Conservation (phyloP, 1,284 basidiomycete species). For the Vanrija sp. region DNA sequence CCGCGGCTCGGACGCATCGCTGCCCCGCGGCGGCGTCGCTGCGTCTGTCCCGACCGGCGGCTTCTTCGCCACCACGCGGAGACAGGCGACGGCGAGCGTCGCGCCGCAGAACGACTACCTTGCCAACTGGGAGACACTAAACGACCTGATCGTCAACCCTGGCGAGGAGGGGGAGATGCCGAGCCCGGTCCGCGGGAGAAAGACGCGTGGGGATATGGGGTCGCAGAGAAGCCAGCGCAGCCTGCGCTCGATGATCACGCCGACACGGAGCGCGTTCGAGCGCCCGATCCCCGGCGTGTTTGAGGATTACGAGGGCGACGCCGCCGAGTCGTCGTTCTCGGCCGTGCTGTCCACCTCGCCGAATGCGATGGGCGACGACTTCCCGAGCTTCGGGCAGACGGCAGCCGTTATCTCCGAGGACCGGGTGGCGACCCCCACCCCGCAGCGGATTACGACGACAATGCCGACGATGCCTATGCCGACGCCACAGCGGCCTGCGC, state of each 20-base stretch:
- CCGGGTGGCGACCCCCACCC: neutral
- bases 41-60: too few species aligned
- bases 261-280: neutral
- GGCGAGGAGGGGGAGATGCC: too few species aligned
- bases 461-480: neutral
- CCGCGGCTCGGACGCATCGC: too few species aligned
- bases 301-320: neutral
- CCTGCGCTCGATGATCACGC: neutral
- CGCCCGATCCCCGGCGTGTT: slow-evolving; percentile 1
- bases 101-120: slow-evolving; percentile 16
- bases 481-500: neutral
- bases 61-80: neutral
- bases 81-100: neutral
- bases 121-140: slow-evolving; percentile 37
- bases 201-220: neutral
- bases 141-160: slow-evolving; percentile 22
- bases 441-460: too few species aligned
- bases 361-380: neutral
- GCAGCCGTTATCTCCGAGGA: neutral
- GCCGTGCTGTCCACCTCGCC: slow-evolving; percentile 1
- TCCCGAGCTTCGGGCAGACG: neutral
- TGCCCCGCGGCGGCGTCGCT: too few species aligned
- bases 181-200: neutral
- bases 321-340: neutral
- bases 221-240: neutral